Base-by-base conservation (phyloP, 2,329 filamentous ascomycete genomes). In the Apiospora saccharicola region DNA sequence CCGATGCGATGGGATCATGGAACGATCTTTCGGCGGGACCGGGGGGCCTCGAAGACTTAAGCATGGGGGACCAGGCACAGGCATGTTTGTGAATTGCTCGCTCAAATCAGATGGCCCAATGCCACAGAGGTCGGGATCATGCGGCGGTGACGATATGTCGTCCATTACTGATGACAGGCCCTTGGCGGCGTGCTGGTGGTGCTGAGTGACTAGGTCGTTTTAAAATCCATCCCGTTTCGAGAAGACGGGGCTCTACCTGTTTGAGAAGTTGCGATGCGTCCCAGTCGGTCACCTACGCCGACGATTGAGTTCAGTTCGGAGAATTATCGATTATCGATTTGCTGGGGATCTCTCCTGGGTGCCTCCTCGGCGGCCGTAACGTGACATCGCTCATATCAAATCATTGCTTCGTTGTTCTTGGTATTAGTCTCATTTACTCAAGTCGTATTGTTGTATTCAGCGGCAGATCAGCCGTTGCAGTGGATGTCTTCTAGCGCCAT, bases 61-160 rank as follows among this genome's bases (percentile, higher is more conserved):
- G 57, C 57, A 24, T n/a, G 57, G 41, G 57, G 57, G 37, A 34
- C 57, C 57, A 64, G 30, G 57, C 30, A 41, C 57, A 64, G 57
- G 57, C 57, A 41, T 64, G 57, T 41, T 64, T 64, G 57, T 34
- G 57, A 64, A n/a, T 64, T 61, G 53, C 53, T 61, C 53, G 53
- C 53, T 61, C 53, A 30, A 61, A 61, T 37, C 53, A 64, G 57
- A 64, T 64, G 57, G 57, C 12, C 57, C 19, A 41, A 37, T 22
- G 14, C 19, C 34, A 41, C 57, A 14, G 22, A 41, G 34, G 30
- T 34, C 57, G 34, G 30, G 30, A 64, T 64, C 30, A 41, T 64
- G 57, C 34, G 34, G 24, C 34, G 30, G 57, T 64, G 57, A 64
- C 57, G 57, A 41, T 61, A 22, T 64, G 34, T 64, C 34, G 34